phyloP scores from a whole-genome alignment of 164 flowering plant species.

The Amborella trichopoda region DNA sequence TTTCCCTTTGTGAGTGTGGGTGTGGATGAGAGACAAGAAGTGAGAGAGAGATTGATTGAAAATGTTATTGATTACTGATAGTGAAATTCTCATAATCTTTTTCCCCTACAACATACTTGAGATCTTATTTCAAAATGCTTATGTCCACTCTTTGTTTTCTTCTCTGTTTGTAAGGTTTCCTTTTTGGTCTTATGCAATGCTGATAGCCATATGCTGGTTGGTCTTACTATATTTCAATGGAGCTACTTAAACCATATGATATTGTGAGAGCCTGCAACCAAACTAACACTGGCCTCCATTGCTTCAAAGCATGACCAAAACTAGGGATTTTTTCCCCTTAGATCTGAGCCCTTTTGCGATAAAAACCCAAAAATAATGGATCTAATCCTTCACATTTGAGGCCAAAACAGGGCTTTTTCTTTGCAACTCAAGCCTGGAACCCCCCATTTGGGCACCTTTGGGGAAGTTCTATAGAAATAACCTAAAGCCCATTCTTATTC shows the following conservation, averaged over 20 bases:
- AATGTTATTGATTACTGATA: too few species aligned
- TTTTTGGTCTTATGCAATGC: slow-evolving; percentile 64
- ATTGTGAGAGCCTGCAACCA: slow-evolving; percentile 57
- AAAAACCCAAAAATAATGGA: neutral
- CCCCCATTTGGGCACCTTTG: slow-evolving; percentile 8
- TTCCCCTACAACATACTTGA: too few species aligned
- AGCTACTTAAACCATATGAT: slow-evolving; percentile 77
- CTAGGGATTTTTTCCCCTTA: neutral
- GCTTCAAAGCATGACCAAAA: neutral
- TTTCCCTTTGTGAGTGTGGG: too few species aligned
- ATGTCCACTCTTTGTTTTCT: too few species aligned
- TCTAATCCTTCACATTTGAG: neutral
- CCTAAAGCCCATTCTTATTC: slow-evolving; percentile 8
- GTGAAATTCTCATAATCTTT: too few species aligned
- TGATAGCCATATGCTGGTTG: slow-evolving; percentile 65
- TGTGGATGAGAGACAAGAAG: too few species aligned
- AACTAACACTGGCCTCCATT: slow-evolving; percentile 54
- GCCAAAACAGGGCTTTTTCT: neutral
- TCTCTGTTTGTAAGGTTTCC: slow-evolving; percentile 34
- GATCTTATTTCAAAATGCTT: too few species aligned
- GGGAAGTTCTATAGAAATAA: neutral
- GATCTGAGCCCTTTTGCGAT: neutral
- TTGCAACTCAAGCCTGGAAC: slow-evolving; percentile 3
- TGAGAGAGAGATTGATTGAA: too few species aligned
- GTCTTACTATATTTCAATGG: slow-evolving; percentile 85